Evolutionary conservation across 345 rosid genomes (phyloP), one percentile per base, ranked within the genome.

Genomic region (Sonneratia alba): DNA sequence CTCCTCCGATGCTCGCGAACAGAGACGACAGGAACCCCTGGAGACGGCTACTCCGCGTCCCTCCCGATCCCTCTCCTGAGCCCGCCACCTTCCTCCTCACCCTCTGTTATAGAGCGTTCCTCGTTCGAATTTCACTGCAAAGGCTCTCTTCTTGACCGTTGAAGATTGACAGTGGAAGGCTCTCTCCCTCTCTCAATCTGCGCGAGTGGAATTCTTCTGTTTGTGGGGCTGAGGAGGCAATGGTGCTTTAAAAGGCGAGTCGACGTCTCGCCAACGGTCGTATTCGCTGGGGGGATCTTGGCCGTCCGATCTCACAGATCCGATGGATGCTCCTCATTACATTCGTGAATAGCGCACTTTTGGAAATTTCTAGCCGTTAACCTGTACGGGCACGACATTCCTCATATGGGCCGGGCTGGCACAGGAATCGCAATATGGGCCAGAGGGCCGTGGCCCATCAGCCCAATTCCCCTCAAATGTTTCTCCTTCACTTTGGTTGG

Each of bases 41-140:
- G 86, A 88, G 91, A 86, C 89, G 89, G 77, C 83, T 77, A 34
- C 72, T 80, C 7, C 85, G 78, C 79, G 85, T 72, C 87, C 76
- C 86, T 66, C 77, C 86, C 70, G 74, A 85, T 49, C 63, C 79
- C 36, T 70, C 77, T 66, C 66, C 70, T 2, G 55, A 13, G 68
- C 79, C 69, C 85, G 88, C 91, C 91, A 91, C 90, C 77, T 81
- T 83, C 32, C 68, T 4, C 34, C 48, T 63, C 36, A 56, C 27
- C 38, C 36, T 24, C 1, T 32, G 45, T 9, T 5, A 13, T 1
- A 14, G 19, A 53, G n/a, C n/a, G 59, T 65, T 65, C 68, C 68
- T 4, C 18, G 22, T 42, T 48, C 13, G 36, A 68, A 11, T 67
- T 67, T 14, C 6, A 67, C 47, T 15, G 14, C 27, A 67, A 40